Base-by-base conservation (phyloP, 176 grass and related monocot species). In the Miscanthus lutarioriparius region DNA sequence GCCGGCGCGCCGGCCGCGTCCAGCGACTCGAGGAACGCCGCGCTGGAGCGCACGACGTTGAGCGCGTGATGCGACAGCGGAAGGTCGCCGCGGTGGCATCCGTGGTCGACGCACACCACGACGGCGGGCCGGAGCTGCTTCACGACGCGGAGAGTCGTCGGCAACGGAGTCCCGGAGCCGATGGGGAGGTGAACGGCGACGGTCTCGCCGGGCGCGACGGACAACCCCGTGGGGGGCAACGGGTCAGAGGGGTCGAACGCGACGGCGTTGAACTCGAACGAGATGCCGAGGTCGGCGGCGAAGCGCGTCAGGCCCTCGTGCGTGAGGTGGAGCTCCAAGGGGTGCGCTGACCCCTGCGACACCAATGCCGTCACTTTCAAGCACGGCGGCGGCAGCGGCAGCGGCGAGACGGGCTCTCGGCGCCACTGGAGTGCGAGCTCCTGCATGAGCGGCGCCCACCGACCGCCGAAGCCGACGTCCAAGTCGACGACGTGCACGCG, bases 401-500 rank as follows among this genome's bases (percentile, higher is more conserved):
- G 33, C 33, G 40, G 41, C 2, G 54, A 43, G 17, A 71, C n/a
- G 2, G 83, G 2, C 0, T 43, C 40, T 30, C 82, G 69, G 41
- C 80, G 70, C 75, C 86, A 82, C 12, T 80, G 86, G 76, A 78
- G 80, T 26, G 89, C 89, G 32, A 94, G 86, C 77, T 94, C 92
- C 59, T 94, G 92, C 89, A 94, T 87, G 67, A 94, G 75, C 26
- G 92, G 80, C 19, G 89, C 82, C 92, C 92, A 94, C 65, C 82
- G 86, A 1, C 49, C 67, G 14, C 89, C 92, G 61, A 91, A 75
- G 35, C 73, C 89, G 47, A 91, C 33, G 67, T 85, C 92, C 7
- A 94, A n/a, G 19, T 94, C 92, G 10, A 94, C 32, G 5, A 94
- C 23, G 72, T 89, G 86, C 22, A 91, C 82, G 67, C 86, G 66